Evolutionary conservation across 2,329 filamentous ascomycete species (phyloP).

Genomic region (Lithohypha guttulata): DNA sequence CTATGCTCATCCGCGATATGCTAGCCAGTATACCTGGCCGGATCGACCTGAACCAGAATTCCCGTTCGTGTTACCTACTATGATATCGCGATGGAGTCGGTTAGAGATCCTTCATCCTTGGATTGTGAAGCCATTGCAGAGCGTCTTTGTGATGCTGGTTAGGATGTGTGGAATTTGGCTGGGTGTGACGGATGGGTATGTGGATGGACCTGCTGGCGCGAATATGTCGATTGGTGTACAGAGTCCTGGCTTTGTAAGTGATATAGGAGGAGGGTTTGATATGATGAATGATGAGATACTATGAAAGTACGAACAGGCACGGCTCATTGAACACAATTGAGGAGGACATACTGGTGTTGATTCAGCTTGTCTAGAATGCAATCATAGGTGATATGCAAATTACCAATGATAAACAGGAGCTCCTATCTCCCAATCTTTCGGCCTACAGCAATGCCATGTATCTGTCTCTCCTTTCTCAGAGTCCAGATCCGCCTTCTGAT

Average conservation of each 20-base stretch:
- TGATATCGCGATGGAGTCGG: constrained; percentile 37
- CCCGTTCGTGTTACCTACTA: constrained; percentile 46
- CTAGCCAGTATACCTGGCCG: constrained; percentile 38
- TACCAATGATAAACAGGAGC: too few relatives aligned
- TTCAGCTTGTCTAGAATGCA: too few relatives aligned
- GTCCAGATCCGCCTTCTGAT: too few relatives aligned
- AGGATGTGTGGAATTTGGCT: constrained; percentile 19
- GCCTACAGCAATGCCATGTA: too few relatives aligned
- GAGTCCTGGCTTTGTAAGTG: constrained; percentile 5
- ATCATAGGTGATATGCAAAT: too few relatives aligned
- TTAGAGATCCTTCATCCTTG: constrained; percentile 9
- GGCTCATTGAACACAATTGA: too few relatives aligned
- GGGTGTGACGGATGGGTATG: constrained; percentile 34
- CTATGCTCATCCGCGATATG: constrained; percentile 42
- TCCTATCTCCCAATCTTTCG: too few relatives aligned
- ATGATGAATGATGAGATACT: constrained; percentile 19
- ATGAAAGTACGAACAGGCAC: constrained; percentile 11
- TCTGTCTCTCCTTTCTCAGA: too few relatives aligned
- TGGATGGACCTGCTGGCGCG: constrained; percentile 24
- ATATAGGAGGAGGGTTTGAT: constrained; percentile 4
- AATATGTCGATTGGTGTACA: constrained; percentile 8
- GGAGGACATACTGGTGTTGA: too few relatives aligned
- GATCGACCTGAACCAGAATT: constrained; percentile 41
- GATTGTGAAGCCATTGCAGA: constrained; percentile 6
- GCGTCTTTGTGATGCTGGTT: constrained; percentile 13